A percentile compares a stretch with the other conserved stretches of the same genome.
phyloP scores from a whole-genome alignment of 495 filamentous ascomycete genomes.

The Daldinia bambusicola region DNA sequence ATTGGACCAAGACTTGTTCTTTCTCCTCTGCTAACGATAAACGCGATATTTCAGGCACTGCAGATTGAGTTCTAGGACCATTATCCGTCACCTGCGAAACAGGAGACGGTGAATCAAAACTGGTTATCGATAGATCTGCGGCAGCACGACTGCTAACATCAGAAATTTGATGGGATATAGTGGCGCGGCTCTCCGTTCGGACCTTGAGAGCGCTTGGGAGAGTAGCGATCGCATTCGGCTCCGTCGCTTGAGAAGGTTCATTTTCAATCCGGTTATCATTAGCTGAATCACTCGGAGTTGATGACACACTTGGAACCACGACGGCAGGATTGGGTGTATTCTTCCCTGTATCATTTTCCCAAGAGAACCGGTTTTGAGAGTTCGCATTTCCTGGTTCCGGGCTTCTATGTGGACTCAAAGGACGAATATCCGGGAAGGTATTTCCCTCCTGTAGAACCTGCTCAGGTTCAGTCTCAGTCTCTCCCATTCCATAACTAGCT shows the following conservation, averaged over 20 bases:
- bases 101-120: constrained; percentile 52
- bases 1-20: constrained; percentile 52
- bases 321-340: constrained; percentile 17
- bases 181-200: constrained; percentile 18
- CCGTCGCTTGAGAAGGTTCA: background rate
- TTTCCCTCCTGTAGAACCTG: constrained; percentile 21
- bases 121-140: constrained; percentile 30
- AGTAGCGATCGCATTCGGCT: background rate
- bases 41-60: constrained; percentile 25
- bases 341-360: constrained; percentile 58
- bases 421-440: constrained; percentile 27
- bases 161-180: constrained; percentile 52
- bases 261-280: background rate
- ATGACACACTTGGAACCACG: constrained; percentile 15
- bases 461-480: constrained; percentile 2
- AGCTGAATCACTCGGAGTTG: constrained; percentile 9
- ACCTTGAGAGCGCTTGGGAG: constrained; percentile 24
- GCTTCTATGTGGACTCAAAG: constrained; percentile 35
- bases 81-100: constrained; percentile 44
- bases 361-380: constrained; percentile 61
- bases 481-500: background rate
- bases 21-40: constrained; percentile 60
- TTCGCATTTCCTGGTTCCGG: constrained; percentile 23
- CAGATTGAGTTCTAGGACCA: constrained; percentile 5
- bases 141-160: constrained; percentile 48